Base-by-base conservation (phyloP, 2,329 filamentous ascomycete genomes). In the Penicillium frequentans region DNA sequence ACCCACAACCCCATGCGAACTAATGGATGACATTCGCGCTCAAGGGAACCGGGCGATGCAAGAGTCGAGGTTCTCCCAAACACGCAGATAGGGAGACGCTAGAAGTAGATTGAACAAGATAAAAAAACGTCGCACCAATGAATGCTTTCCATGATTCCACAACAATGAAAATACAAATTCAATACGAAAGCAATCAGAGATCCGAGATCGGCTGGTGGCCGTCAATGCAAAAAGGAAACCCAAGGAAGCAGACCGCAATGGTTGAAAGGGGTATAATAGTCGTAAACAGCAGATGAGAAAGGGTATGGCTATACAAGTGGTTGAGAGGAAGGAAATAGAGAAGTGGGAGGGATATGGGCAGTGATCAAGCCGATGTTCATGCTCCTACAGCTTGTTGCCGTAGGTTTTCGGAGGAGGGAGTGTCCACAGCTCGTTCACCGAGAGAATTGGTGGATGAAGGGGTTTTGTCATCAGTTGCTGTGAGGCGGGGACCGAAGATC, bases 361-460 rank as follows among this genome's bases (percentile, higher is more conserved):
- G 29, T 29, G 39, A 23, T 7, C 33, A 11, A 11, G 35, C 31
- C n/a, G 8, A 37, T 13, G 26, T 11, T 61, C 53, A 67, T 8
- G 62, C 64, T 8, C 62, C 60, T 13, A 67, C 64, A 35, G 56
- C 59, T 54, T 67, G 64, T 39, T 66, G 56, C 23, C 59, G 64
- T 11, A 67, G 59, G 42, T 60, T 66, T 50, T 67, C 64, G 14
- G 60, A 62, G 5, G 64, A 67, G 1, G 64, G 60, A 0, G 55
- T 56, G 21, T 64, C 53, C 10, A 62, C 53, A 19, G 56, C 54
- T 49, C 60, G 62, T 42, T 66, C 64, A 27, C 43, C 58, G 16
- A 66, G 59, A 1, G 64, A 59, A 4, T 57, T 62, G 5, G 62
- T 54, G 27, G 64, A 64, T 37, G 54, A 58, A 19, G 57, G 52